phyloP scores from a whole-genome alignment of 129 eudicot species.

The Apium graveolens region DNA sequence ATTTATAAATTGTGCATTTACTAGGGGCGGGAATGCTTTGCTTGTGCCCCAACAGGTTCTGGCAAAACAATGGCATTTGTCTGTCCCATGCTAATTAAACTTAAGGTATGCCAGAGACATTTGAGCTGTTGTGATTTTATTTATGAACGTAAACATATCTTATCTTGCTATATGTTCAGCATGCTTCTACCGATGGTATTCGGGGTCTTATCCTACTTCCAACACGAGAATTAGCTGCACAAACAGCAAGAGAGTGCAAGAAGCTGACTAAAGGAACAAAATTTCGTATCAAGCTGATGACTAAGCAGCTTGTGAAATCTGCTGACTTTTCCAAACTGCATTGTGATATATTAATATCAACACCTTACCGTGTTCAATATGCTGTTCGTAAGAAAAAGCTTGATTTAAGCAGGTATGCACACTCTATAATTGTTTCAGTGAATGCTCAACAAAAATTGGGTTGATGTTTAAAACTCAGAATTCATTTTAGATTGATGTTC shows the following conservation, averaged over 20 bases:
- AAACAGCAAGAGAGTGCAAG: slow-evolving; percentile 94
- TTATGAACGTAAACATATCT: neutral
- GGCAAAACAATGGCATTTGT: slow-evolving; percentile 94
- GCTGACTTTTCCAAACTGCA: slow-evolving; percentile 76
- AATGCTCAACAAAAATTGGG: neutral
- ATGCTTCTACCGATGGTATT: slow-evolving; percentile 64
- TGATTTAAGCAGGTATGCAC: slow-evolving; percentile 69
- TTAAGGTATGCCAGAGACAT: slow-evolving; percentile 46
- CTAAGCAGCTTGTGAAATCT: slow-evolving; percentile 70
- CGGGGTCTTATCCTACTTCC: slow-evolving; percentile 86
- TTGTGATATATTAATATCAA: slow-evolving; percentile 81
- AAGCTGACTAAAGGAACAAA: slow-evolving; percentile 74
- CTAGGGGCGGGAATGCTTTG: slow-evolving; percentile 96
- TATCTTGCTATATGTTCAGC: slow-evolving; percentile 27
- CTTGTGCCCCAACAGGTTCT: slow-evolving; percentile 98
- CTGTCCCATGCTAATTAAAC: slow-evolving; percentile 84
- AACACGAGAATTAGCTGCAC: slow-evolving; percentile 95
- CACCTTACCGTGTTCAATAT: slow-evolving; percentile 67
- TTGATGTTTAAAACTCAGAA: neutral
- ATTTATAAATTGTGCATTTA: slow-evolving; percentile 1
- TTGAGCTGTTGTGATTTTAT: neutral
- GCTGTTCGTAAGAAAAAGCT: slow-evolving; percentile 70
- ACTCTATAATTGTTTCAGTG: slow-evolving; percentile 10
- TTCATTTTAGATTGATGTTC: neutral
- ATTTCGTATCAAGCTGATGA: slow-evolving; percentile 76